These are phyloP conservation scores for Zanthoxylum bungeanum DNA, from an alignment of 345 rosid genomes.

Conservation along the genomic window DNA sequence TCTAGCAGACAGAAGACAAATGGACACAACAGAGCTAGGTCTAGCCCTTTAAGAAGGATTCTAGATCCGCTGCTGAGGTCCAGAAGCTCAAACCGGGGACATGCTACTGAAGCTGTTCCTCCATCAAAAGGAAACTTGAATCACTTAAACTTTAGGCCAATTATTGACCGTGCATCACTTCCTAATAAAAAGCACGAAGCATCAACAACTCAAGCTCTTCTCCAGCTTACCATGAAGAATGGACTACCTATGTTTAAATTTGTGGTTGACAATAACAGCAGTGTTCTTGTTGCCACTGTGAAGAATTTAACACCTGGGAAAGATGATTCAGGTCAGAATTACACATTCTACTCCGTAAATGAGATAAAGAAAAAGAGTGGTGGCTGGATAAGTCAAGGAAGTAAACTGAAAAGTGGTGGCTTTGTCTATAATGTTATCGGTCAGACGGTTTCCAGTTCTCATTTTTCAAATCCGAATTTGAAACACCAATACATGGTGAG, in stretches of 20 bases:
- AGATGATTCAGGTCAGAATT: conserved; percentile 36
- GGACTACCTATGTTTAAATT: conserved; percentile 71
- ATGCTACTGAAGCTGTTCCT: conserved; percentile 34
- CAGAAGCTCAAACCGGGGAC: conserved; percentile 27
- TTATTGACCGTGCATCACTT: conserved; percentile 20
- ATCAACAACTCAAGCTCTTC: conserved; percentile 47
- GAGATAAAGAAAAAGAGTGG: conserved; percentile 65
- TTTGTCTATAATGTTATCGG: conserved; percentile 52
- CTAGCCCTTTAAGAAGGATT: conserved; percentile 75
- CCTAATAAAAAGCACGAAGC: conserved; percentile 31
- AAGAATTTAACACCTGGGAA: conserved; percentile 42
- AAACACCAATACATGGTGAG: conserved; percentile 28
- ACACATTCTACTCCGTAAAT: conserved; percentile 59
- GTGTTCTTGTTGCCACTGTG: conserved; percentile 66
- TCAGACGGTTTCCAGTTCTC: conserved; percentile 43
- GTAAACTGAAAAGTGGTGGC: conserved; percentile 53
- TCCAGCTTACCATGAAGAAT: conserved; percentile 58
- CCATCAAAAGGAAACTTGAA: conserved; percentile 35
- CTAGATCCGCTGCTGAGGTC: conserved; percentile 68
- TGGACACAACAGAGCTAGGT: conserved; percentile 39
- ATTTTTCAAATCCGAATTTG: conserved; percentile 23
- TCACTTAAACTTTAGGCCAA: conserved; percentile 28
- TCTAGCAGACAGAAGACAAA: conserved; percentile 38
- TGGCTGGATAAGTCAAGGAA: conserved; percentile 60
- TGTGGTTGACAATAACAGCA: conserved; percentile 46